These are phyloP conservation scores for Astrocystis sublimbata DNA, from an alignment of 495 filamentous ascomycete species.

Conservation along the genomic window DNA sequence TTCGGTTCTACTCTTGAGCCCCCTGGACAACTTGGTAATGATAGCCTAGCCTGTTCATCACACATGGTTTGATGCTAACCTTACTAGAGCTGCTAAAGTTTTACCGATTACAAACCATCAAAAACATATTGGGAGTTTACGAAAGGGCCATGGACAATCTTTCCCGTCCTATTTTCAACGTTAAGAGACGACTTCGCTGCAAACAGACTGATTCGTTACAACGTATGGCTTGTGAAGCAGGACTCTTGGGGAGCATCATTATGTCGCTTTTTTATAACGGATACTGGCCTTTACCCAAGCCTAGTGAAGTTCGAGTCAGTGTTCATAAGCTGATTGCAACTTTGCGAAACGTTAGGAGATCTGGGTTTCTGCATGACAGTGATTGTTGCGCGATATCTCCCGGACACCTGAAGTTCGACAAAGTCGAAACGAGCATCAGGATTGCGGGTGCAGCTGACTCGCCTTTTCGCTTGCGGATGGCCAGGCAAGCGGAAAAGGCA, in stretches of 20 bases:
- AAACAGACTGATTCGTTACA: background rate
- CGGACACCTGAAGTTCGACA: background rate
- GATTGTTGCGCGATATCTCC: too few relatives aligned
- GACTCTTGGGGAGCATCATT: background rate
- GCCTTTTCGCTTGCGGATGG: background rate
- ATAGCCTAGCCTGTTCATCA: background rate
- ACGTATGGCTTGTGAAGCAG: background rate
- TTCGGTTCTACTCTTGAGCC: background rate
- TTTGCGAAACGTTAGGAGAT: background rate
- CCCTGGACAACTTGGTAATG: background rate
- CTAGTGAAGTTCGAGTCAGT: background rate
- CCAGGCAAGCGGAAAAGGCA: background rate
- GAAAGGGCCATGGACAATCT: background rate
- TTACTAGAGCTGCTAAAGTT: background rate
- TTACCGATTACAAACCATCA: background rate
- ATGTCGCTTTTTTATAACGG: background rate
- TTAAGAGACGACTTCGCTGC: background rate
- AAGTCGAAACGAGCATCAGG: background rate
- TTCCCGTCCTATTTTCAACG: too few relatives aligned
- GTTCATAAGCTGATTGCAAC: background rate
- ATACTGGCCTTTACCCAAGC: background rate
- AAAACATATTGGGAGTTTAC: background rate
- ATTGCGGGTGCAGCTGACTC: background rate
- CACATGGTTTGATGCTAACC: background rate
- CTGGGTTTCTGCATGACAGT: too few relatives aligned